Evolutionary conservation across 306 rosid genomes (phyloP), one percentile per base, ranked within the genome.

Genomic region (Canavalia ensiformis): DNA sequence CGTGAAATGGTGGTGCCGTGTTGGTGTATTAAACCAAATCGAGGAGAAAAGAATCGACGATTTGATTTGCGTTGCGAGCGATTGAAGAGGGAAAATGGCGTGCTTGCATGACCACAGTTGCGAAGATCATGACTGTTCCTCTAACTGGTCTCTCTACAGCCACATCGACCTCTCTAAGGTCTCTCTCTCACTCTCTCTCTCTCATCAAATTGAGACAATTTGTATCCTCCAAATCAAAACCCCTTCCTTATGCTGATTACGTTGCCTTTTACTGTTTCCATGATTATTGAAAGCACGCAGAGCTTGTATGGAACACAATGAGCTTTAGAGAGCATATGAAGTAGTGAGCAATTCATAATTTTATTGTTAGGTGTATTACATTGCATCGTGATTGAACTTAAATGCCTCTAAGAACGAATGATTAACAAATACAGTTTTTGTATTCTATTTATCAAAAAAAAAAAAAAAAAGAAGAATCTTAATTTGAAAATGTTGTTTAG

Each of bases 121-220:
- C 73, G 97, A 95, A 88, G 99, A 95, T n/a, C 90, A 95, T 49
- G 95, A 95, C 82, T 95, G 97, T 81, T 93, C 99, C 29, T 78
- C 99, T 10, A 85, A 89, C 77, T 95, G 99, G 98, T 91, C 98
- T 79, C 96, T 95, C 77, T 93, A 91, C 85, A 90, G 87, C 72
- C 93, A 91, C 75, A 89, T 95, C 71, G 99, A 95, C 80, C 92
- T 95, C 77, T 80, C 97, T 63, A 95, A 88, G 94, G 99, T 95
- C 4, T 47, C 35, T 70, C 12, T 76, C 59, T 45, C 5, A 1
- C 41, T 2, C 41, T 2, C 41, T 1, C 4, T 1, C 18, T 18
- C 29, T 12, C 8, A 9, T 4, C 11, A 9, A 47, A 29, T 68
- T 68, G 28, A 13, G 68, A 35, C 8, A 64, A 31, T 0, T 18